Percentiles rank a stretch among this genome's conserved stretches.
phyloP scores from a whole-genome alignment of 2,329 filamentous ascomycete species.

The Aspergillus calidoustus region DNA sequence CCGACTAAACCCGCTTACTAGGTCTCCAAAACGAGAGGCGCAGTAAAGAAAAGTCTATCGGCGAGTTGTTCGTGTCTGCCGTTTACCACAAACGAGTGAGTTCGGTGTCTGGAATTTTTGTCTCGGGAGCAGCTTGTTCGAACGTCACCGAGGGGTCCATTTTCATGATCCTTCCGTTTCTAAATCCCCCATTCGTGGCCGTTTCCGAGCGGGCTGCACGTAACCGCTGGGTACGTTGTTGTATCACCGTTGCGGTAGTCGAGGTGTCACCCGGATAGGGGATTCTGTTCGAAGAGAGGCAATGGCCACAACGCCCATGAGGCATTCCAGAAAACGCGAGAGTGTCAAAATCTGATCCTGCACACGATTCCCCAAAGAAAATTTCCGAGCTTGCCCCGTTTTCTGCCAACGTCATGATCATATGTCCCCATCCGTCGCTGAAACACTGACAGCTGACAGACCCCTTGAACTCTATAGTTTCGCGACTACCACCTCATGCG shows the following conservation, averaged over 20 bases:
- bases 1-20: conserved; percentile 1
- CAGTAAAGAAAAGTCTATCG: not conserved
- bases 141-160: conserved; percentile 6
- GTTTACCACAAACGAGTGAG: conserved; percentile 9
- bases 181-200: conserved; percentile 27
- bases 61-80: not conserved
- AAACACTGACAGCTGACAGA: not conserved
- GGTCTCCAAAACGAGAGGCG: not conserved
- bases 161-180: conserved; percentile 15
- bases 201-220: conserved; percentile 26
- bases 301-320: conserved; percentile 7
- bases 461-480: not conserved
- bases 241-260: conserved; percentile 23
- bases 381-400: not conserved
- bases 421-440: not conserved
- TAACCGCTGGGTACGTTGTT: conserved; percentile 31
- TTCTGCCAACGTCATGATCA: not conserved
- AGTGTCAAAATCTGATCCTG: not conserved
- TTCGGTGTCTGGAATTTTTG: conserved; percentile 4
- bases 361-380: not conserved
- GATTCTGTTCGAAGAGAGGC: not conserved
- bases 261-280: conserved; percentile 7
- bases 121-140: conserved; percentile 4
- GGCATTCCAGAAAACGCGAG: not conserved
- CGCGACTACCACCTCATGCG: not conserved